Conservation (phyloP, 768 basidiomycete species). For the Tricholoma terreum region DNA sequence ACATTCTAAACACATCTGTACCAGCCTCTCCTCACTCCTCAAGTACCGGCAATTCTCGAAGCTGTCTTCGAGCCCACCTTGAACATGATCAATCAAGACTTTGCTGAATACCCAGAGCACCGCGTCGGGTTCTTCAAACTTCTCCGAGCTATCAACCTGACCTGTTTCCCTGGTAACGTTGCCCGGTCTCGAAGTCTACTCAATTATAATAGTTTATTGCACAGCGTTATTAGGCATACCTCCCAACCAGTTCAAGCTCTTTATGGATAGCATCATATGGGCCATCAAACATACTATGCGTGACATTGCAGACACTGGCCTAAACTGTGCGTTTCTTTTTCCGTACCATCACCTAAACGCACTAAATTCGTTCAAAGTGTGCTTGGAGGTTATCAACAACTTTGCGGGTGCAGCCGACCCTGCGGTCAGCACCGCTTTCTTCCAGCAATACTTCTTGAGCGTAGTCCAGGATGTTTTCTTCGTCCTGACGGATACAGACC, state of each 20-base stretch:
- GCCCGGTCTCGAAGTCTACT: conserved; percentile 13
- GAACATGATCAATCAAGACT: conserved; percentile 99
- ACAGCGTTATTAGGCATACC: conserved; percentile 81
- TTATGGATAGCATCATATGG: conserved; percentile 99
- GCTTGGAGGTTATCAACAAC: conserved; percentile 92
- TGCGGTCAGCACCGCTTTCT: conserved; percentile 84
- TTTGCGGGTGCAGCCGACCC: conserved; percentile 76
- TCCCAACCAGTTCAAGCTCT: conserved; percentile 92
- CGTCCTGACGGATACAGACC: conserved; percentile 95
- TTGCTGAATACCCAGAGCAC: conserved; percentile 97
- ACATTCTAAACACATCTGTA: conserved; percentile 12
- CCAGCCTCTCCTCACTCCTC: conserved; percentile 82
- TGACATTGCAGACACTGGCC: conserved; percentile 91
- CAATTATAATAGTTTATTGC: conserved; percentile 7
- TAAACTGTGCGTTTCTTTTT: conserved; percentile 55
- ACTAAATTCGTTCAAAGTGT: conserved; percentile 49
- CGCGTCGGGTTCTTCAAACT: conserved; percentile 97
- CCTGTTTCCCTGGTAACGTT: conserved; percentile 87
- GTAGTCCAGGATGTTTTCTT: conserved; percentile 96
- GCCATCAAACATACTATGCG: conserved; percentile 99
- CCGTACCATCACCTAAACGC: neutral
- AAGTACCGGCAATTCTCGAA: conserved; percentile 93
- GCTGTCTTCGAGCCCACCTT: conserved; percentile 97
- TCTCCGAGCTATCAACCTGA: conserved; percentile 84
- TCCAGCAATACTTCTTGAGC: conserved; percentile 93